A percentile compares a stretch with the other conserved stretches of the same genome.
Evolutionary conservation across 208 protist genomes (phyloP).

Genomic region (Trypanosomatidae sp.): DNA sequence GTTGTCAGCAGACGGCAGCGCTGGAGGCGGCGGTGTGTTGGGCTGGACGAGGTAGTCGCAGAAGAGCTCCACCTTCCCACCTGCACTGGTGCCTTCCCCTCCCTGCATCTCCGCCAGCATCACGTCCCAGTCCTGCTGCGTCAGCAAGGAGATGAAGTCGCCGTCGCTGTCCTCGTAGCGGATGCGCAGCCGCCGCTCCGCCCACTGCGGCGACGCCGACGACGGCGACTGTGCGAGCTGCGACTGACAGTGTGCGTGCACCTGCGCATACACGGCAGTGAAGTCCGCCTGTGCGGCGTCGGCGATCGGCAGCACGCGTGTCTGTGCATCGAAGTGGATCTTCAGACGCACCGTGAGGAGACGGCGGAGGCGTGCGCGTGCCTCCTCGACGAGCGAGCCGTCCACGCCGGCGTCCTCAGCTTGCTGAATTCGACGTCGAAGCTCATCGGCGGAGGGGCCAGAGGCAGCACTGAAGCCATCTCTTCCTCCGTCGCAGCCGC

Average conservation of each 20-base stretch:
- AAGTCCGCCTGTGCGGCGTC: conserved; percentile 46
- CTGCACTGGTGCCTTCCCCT: conserved; percentile 9
- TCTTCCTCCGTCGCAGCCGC: conserved; percentile 4
- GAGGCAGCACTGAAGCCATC: background rate
- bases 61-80: conserved; percentile 55
- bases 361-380: conserved; percentile 35
- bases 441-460: background rate
- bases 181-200: conserved; percentile 55
- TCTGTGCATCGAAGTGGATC: conserved; percentile 75
- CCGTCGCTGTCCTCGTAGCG: conserved; percentile 80
- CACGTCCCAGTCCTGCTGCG: conserved; percentile 73
- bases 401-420: conserved; percentile 50
- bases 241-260: conserved; percentile 46
- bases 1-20: background rate
- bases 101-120: conserved; percentile 53
- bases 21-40: conserved; percentile 1
- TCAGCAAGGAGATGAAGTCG: conserved; percentile 79
- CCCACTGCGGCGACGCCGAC: conserved; percentile 6
- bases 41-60: conserved; percentile 63
- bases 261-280: conserved; percentile 50
- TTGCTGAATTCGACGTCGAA: conserved; percentile 24
- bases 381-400: conserved; percentile 42
- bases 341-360: conserved; percentile 56
- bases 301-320: conserved; percentile 52
- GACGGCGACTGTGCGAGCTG: background rate